phyloP scores from a whole-genome alignment of 805 yeast genomes.

The Candida mattraensis region DNA sequence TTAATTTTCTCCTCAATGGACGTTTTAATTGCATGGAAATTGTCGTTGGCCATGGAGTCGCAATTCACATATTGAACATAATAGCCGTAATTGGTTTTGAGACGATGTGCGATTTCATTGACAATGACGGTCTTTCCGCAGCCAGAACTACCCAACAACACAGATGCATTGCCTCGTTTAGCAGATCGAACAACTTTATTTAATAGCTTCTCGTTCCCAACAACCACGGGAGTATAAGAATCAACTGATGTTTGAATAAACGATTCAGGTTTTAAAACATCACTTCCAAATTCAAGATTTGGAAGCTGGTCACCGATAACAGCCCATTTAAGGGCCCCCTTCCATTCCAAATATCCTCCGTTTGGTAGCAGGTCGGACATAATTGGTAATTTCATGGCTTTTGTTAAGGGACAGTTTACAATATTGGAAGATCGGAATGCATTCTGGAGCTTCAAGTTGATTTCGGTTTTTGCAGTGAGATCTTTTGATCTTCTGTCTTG shows the following conservation, averaged over 20 bases:
- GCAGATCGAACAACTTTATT: conserved; percentile 40
- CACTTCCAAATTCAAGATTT: conserved; percentile 51
- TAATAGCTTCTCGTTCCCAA: conserved; percentile 57
- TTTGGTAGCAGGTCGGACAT: conserved; percentile 44
- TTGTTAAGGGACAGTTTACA: conserved; percentile 43
- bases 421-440: conserved; percentile 10
- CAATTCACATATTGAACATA: conserved; percentile 52
- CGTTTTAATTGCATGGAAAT: conserved; percentile 43
- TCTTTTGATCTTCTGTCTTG: conserved; percentile 24
- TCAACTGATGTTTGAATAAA: conserved; percentile 27
- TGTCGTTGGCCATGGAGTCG: conserved; percentile 56
- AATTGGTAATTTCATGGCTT: conserved; percentile 53
- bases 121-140: conserved; percentile 73
- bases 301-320: conserved; percentile 19
- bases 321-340: conserved; percentile 34
- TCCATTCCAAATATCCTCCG: conserved; percentile 61
- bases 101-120: conserved; percentile 38
- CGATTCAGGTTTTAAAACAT: conserved; percentile 45
- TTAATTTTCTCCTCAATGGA: conserved; percentile 50
- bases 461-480: conserved; percentile 23
- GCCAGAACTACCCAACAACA: conserved; percentile 75
- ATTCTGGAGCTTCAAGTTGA: conserved; percentile 16
- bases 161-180: conserved; percentile 46
- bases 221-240: conserved; percentile 31
- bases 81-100: conserved; percentile 43